Evolutionary conservation across 2,329 filamentous ascomycete genomes (phyloP).

Genomic region (Fonsecaea nubica): DNA sequence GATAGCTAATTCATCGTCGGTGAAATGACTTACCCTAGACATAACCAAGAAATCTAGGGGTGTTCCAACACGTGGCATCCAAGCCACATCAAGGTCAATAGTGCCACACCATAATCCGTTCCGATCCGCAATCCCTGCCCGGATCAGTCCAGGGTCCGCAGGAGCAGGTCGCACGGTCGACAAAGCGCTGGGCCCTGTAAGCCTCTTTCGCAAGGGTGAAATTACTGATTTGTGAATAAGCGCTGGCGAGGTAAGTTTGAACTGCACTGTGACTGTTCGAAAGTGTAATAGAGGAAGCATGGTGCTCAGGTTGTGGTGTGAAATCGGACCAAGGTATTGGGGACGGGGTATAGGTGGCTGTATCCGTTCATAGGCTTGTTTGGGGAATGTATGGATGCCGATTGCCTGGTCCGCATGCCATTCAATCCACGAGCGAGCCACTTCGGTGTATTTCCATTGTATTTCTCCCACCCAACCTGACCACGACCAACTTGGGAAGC

Average conservation of each 20-base stretch:
- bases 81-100: slow-evolving; percentile 38
- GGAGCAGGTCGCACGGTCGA: slow-evolving; percentile 40
- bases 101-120: slow-evolving; percentile 40
- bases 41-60: slow-evolving; percentile 39
- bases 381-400: slow-evolving; percentile 34
- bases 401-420: slow-evolving; percentile 36
- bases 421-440: slow-evolving; percentile 39
- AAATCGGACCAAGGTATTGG: slow-evolving; percentile 25
- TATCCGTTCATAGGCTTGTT: slow-evolving; percentile 34
- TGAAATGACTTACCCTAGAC: slow-evolving; percentile 38
- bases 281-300: slow-evolving; percentile 38
- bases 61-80: slow-evolving; percentile 29
- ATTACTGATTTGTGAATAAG: slow-evolving; percentile 39
- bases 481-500: slow-evolving; percentile 41
- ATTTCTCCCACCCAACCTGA: slow-evolving; percentile 40
- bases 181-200: slow-evolving; percentile 40
- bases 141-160: slow-evolving; percentile 39
- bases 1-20: slow-evolving; percentile 37
- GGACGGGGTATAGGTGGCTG: slow-evolving; percentile 33
- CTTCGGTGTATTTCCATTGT: slow-evolving; percentile 40
- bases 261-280: slow-evolving; percentile 34
- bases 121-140: slow-evolving; percentile 38
- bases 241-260: slow-evolving; percentile 35
- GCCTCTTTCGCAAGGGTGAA: slow-evolving; percentile 40
- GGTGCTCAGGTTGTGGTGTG: slow-evolving; percentile 30